Base-by-base conservation (phyloP, 306 rosid species). In the Fragaria vesca region DNA sequence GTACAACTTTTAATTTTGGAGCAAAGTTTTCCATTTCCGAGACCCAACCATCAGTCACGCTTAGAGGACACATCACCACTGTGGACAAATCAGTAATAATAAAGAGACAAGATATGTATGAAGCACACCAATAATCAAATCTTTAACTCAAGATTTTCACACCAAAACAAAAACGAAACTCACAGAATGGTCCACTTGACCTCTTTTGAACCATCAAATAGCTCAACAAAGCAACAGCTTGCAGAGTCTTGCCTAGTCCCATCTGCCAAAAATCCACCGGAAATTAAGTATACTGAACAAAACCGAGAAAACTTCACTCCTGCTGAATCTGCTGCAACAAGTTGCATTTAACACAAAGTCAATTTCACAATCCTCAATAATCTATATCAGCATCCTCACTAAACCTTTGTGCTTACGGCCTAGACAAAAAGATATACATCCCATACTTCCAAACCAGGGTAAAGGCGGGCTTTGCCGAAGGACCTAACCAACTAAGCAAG, bases 171-270 rank as follows among this genome's bases (percentile, higher is more conserved):
- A 13, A n/a, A 81, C 62, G 4, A 34, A 36, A 90, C 98, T 92
- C 88, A 92, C 98, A 87, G 84, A 90, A 94, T 89, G 97, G 97
- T 60, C 92, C 92, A 80, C 13, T 48, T 62, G 97, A 90, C 79
- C 85, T 79, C 66, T 65, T 81, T 69, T 50, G 77, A 51, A 81
- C 78, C 89, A 90, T 94, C 84, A 94, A 86, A 79, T 90, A 94
- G 91, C 95, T 88, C 83, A 94, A 79, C 66, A 94, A 86, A 72
- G 93, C 87, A 82, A 94, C 86, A 78, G 97, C 98, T 78, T 94
- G 98, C 86, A 94, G 72, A 46, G 98, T 94, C 97, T 94, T 94
- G 57, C 98, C 97, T 47, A 94, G 85, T 78, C 98, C 98, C 98
- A 94, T 94, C 98, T 94, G 93, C 79, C 72, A 80, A 82, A 43